Evolutionary conservation across 164 flowering plant genomes (phyloP).

Genomic region (Dillenia suffruticosa): DNA sequence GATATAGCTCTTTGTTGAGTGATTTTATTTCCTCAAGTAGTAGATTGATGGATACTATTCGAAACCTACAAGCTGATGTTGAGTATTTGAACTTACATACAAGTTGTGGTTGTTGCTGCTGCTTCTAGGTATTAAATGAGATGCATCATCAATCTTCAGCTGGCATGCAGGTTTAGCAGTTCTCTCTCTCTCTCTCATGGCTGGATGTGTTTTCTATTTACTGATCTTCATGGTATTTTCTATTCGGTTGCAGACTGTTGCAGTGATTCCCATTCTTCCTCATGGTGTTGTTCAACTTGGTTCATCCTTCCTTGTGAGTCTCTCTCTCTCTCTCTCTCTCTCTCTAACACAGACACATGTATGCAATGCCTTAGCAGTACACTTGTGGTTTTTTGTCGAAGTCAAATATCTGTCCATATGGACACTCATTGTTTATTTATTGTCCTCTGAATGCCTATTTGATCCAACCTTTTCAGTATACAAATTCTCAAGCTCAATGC

Average conservation of each 20-base stretch:
- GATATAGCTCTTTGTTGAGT: no score
- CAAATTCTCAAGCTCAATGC: no score
- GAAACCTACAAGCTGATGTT: background rate
- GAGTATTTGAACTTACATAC: background rate
- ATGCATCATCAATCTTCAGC: slow-evolving; percentile 58
- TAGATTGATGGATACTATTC: no score
- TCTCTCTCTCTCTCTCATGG: background rate
- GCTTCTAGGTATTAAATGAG: slow-evolving; percentile 44
- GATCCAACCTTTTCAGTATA: no score
- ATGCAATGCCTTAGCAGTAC: no score
- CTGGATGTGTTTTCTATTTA: background rate
- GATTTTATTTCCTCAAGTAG: no score
- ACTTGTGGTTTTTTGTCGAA: no score
- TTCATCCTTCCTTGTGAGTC: slow-evolving; percentile 55
- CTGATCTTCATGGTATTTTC: background rate
- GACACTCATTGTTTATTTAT: no score
- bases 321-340: background rate
- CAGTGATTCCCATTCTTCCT: slow-evolving; percentile 74
- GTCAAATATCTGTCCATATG: no score
- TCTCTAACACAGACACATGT: background rate
- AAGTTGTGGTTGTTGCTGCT: slow-evolving; percentile 7
- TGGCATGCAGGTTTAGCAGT: slow-evolving; percentile 67
- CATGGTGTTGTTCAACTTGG: slow-evolving; percentile 92
- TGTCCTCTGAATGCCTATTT: no score
- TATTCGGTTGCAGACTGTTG: slow-evolving; percentile 64